These are phyloP conservation scores for Moringa oleifera DNA, from an alignment of 345 rosid genomes.

Conservation along the genomic window DNA sequence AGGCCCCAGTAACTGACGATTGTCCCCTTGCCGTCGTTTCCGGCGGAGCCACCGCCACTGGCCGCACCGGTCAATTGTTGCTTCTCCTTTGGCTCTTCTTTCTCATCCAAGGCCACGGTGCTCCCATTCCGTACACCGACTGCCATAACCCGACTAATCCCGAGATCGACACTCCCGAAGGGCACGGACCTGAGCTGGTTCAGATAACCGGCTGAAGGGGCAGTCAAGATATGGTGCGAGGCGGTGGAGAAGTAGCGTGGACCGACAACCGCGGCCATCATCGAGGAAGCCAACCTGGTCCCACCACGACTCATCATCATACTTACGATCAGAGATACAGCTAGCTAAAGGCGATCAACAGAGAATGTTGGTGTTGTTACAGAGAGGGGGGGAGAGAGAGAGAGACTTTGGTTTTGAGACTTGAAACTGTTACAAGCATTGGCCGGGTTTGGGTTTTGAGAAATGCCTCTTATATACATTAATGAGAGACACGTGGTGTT, in stretches of 20 bases:
- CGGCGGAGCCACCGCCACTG: too few relatives aligned
- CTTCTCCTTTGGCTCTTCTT: constrained; percentile 9
- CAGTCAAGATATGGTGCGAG: constrained; percentile 21
- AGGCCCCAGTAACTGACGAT: constrained; percentile 56
- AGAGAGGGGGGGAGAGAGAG: too few relatives aligned
- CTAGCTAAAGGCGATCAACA: too few relatives aligned
- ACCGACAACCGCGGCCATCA: constrained; percentile 9
- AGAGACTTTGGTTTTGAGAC: too few relatives aligned
- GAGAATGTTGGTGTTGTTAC: too few relatives aligned
- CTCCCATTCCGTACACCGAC: constrained; percentile 22
- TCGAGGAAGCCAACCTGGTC: constrained; percentile 19
- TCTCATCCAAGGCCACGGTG: constrained; percentile 18
- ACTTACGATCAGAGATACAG: too few relatives aligned
- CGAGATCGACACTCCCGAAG: constrained; percentile 9
- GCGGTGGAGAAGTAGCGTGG: too few relatives aligned
- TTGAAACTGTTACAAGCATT: too few relatives aligned
- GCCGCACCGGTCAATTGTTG: constrained; percentile 17
- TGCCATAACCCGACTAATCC: constrained; percentile 12
- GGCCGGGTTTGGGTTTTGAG: too few relatives aligned
- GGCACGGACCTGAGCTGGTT: neutral
- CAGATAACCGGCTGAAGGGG: constrained; percentile 5
- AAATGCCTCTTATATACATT: too few relatives aligned
- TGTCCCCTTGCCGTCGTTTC: constrained; percentile 25
- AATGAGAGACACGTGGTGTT: too few relatives aligned
- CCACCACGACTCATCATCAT: constrained; percentile 27